Evolutionary conservation across 75 land plant genomes (phyloP), one percentile per base, ranked within the genome.

Genomic region (Isoetes taiwanensis): DNA sequence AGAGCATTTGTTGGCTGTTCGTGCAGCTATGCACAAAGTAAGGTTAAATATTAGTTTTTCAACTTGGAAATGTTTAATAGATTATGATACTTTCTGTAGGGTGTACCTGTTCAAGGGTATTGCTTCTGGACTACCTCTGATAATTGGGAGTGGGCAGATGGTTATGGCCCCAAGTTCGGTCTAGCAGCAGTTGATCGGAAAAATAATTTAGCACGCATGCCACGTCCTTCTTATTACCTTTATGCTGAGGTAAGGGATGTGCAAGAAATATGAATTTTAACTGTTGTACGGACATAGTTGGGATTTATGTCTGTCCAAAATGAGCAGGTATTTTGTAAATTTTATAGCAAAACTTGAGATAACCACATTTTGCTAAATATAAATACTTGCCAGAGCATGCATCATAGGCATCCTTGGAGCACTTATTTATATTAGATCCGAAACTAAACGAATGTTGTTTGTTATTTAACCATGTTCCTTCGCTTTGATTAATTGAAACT

Each of bases 101-200:
- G 99, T 52, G 91, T 94, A 9, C 82, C 57, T 11, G 76, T 94
- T 30, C 74, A 81, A 68, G 99, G 96, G 14, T 94, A 94, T 56
- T 56, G 94, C 28, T 89, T 94, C 67, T 94, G 99, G 99, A 94
- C 99, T 26, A 82, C 74, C 55, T 85, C 91, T 59, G 99, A 94
- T 56, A 94, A 94, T 32, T 94, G 99, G 99, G 99, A 94, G 62
- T 89, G 99, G 99, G 96, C 99, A 34, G 99, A 94, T 78, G 99
- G 99, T 12, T 94, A 94, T 80, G 99, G 99, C 37, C 99, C 99
- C 4, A 94, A 94, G 54, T 94, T 89, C 71, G 99, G 99, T 39
- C 74, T 94, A 34, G 87, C 81, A 17, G 91, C 90, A 34, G 99
- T 89, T 41, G 99, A 94, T 66, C 90, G 96, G 24, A 75, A 80